Evolutionary conservation across 2,329 filamentous ascomycete species (phyloP), one percentile per base, ranked within the genome.

Genomic region (Beauveria scarabaeidicola): DNA sequence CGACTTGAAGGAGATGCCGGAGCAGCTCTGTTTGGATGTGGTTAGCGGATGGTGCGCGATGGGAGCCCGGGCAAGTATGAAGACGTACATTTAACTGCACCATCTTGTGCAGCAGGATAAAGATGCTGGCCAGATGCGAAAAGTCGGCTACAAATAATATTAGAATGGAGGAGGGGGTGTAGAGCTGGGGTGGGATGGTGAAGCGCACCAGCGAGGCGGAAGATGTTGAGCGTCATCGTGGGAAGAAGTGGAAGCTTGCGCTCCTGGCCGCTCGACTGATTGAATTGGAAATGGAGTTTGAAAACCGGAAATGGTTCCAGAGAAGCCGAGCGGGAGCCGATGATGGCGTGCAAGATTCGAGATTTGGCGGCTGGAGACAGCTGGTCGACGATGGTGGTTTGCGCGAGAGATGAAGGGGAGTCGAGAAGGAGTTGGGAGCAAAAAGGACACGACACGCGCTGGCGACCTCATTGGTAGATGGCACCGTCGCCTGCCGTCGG

Each of bases 1-100:
- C 63, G 93, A 97, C 75, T 99, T 99, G 83, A 99, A 97, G 17
- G 94, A 99, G 75, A 99, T 93, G 68, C 94, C 94, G 46, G 93
- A 88, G 73, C 92, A 96, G 80, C 92, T 97, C 93, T 97, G 72
- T 96, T 93, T 97, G 72, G n/a, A 59, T 52, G 32, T 51, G 25
- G 62, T 41, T 63, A 69, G 67, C 62, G 68, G 62, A 51, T 55
- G 61, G n/a, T 65, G 53, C 25, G 3, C 29, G n/a, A 11, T 10
- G n/a, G 51, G 13, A 25, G 38, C 32, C 52, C 47, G 51, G 32
- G 15, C 44, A 19, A 23, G 29, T 11, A 56, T 38, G 56, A 59
- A 36, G 50, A 74, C 86, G 63, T 80, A 97, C 93, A 72, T 90
- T 96, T 50, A 94, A 87, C 71, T 89, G 85, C 68, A 87, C 87